Base-by-base conservation (phyloP, 306 rosid genomes). In the Prunus dulcis region DNA sequence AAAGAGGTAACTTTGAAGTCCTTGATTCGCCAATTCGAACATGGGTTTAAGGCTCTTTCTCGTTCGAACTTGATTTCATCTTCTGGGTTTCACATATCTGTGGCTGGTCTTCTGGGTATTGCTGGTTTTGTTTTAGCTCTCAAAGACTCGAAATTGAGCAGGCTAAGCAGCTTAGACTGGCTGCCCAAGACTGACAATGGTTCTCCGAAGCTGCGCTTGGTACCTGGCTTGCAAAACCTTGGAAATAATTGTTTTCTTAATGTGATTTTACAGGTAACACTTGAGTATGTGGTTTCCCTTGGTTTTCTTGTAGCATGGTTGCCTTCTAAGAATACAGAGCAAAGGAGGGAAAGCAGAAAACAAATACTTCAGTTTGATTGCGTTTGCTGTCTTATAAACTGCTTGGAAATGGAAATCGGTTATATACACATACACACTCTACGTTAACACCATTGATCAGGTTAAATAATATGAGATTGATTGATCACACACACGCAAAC, bases 161-260 rank as follows among this genome's bases (percentile, higher is more conserved):
- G 79, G 12, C 83, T 84, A 62, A 69, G 60, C 70, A 43, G 58
- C 80, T 76, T 84, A 8, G 73, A 82, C 2, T 89, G 91, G 90
- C 55, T 76, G 8, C 78, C 63, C 32, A 71, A 27, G 23, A 23
- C 47, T 27, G 32, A 75, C 32, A 50, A 47, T 79, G 45, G 55
- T 62, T 23, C 63, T 4, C 72, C 83, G 76, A 83, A 84, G 6
- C 61, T 76, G 52, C 47, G 61, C 13, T 73, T 73, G 53, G 81
- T 92, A 18, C 97, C 97, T 3, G 97, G 98, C 2, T 84, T 95
- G 85, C 93, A 87, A 28, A 95, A 95, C 69, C 91, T 92, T 22
- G 88, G 81, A 18, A 95, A 89, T 72, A 95, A 92, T 85, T 95
- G 97, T 34, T 95, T 89, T 63, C 88, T 95, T 46, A 90, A 95